Conservation (phyloP, 1,284 basidiomycete genomes). For the Apiotrichum domesticum region DNA sequence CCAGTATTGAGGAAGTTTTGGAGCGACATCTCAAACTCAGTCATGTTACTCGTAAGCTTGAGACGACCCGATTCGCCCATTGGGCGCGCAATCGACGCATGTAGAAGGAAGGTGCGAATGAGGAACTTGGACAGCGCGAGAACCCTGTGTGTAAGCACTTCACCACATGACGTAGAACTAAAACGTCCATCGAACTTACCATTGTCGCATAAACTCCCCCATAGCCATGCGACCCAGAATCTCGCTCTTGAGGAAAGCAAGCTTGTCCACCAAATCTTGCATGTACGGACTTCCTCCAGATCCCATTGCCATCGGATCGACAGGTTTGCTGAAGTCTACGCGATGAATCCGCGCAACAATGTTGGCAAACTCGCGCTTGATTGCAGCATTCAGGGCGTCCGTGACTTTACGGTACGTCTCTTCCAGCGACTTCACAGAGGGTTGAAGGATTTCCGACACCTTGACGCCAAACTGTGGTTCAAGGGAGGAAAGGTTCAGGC, state of each 20-base stretch:
- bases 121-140: conserved; percentile 64
- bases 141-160: conserved; percentile 52
- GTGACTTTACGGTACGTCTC: conserved; percentile 59
- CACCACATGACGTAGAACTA: not conserved
- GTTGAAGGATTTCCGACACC: conserved; percentile 58
- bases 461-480: conserved; percentile 63
- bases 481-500: conserved; percentile 62
- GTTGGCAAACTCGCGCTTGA: conserved; percentile 68
- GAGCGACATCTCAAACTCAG: conserved; percentile 84
- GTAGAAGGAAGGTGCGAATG: conserved; percentile 76
- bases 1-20: conserved; percentile 62
- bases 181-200: conserved; percentile 52
- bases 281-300: conserved; percentile 71
- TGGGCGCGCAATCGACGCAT: conserved; percentile 79
- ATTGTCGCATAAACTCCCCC: conserved; percentile 62
- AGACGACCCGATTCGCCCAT: conserved; percentile 83
- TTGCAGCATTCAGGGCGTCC: conserved; percentile 63
- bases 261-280: conserved; percentile 80
- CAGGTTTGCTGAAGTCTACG: conserved; percentile 66
- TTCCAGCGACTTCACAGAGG: conserved; percentile 58
- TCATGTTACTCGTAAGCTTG: conserved; percentile 89
- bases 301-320: conserved; percentile 58
- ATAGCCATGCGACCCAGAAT: conserved; percentile 64
- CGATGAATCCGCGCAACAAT: conserved; percentile 76
- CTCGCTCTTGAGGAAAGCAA: conserved; percentile 70